Evolutionary conservation across 176 grass and related monocot genomes (phyloP).

Genomic region (Typha latifolia): DNA sequence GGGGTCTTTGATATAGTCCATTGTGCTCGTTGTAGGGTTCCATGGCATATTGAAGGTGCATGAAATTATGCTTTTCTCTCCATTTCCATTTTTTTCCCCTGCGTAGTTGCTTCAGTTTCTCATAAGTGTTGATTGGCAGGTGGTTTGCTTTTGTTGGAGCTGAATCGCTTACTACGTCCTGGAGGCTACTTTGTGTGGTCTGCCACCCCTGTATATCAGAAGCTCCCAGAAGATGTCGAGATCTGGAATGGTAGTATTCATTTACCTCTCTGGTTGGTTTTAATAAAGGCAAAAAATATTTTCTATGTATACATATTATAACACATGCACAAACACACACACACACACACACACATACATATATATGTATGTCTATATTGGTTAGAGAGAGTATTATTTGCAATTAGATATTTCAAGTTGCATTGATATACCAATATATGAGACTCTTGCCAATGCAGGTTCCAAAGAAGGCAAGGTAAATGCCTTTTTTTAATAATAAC

Average conservation of each 20-base stretch:
- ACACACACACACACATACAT: no score
- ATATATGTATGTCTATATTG: no score
- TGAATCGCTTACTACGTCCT: constrained; percentile 62
- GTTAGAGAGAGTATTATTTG: neutral
- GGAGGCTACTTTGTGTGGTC: constrained; percentile 92
- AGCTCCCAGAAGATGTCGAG: constrained; percentile 48
- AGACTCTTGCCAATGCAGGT: no score
- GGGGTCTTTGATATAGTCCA: constrained; percentile 81
- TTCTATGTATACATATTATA: no score
- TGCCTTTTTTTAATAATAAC: no score
- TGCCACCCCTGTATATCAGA: constrained; percentile 79
- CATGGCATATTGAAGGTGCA: constrained; percentile 92
- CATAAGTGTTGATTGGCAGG: constrained; percentile 35
- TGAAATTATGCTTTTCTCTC: neutral
- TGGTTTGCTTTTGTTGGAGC: constrained; percentile 68
- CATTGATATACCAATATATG: neutral
- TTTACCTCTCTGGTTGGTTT: neutral
- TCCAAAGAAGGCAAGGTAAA: no score
- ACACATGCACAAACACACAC: no score
- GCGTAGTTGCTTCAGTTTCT: constrained; percentile 3
- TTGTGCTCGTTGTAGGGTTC: constrained; percentile 80
- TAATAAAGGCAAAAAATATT: neutral
- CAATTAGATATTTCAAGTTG: neutral
- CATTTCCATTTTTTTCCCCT: neutral
- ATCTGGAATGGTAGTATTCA: constrained; percentile 63